phyloP scores from a whole-genome alignment of 306 rosid species.

The Sechiopsis laciniata region DNA sequence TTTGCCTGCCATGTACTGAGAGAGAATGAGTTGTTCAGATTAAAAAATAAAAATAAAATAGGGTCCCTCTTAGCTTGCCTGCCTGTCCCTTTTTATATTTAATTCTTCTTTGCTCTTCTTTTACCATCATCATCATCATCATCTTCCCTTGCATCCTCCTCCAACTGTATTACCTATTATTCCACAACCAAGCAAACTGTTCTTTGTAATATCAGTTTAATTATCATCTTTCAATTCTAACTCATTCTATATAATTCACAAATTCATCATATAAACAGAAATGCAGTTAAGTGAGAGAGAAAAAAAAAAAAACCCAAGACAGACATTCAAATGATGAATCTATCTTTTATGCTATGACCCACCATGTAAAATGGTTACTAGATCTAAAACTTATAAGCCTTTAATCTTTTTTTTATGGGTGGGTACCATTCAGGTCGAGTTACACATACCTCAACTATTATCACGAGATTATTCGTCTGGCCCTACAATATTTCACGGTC shows the following conservation, averaged over 20 bases:
- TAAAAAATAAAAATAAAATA: not conserved
- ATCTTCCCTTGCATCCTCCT: constrained; percentile 1
- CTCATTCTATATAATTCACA: not conserved
- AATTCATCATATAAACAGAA: not conserved
- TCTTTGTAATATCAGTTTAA: constrained; percentile 21
- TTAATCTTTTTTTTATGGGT: not conserved
- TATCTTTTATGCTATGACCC: not conserved
- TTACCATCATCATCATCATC: not conserved
- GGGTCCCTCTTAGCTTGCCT: constrained; percentile 5
- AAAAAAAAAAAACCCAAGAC: not conserved
- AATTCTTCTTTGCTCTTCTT: constrained; percentile 7
- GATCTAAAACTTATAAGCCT: too few species aligned
- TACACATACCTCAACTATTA: too few species aligned
- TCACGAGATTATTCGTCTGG: too few species aligned
- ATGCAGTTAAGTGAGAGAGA: not conserved
- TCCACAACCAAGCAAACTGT: constrained; percentile 26
- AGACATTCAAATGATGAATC: not conserved
- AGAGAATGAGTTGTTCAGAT: constrained; percentile 19
- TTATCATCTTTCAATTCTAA: not conserved
- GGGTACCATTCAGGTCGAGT: too few species aligned
- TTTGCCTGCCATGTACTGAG: constrained; percentile 16
- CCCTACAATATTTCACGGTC: too few species aligned
- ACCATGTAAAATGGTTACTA: not conserved
- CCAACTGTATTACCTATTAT: constrained; percentile 20
- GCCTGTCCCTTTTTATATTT: not conserved